Evolutionary conservation across 306 rosid genomes (phyloP).

Genomic region (Heteromeles arbutifolia): DNA sequence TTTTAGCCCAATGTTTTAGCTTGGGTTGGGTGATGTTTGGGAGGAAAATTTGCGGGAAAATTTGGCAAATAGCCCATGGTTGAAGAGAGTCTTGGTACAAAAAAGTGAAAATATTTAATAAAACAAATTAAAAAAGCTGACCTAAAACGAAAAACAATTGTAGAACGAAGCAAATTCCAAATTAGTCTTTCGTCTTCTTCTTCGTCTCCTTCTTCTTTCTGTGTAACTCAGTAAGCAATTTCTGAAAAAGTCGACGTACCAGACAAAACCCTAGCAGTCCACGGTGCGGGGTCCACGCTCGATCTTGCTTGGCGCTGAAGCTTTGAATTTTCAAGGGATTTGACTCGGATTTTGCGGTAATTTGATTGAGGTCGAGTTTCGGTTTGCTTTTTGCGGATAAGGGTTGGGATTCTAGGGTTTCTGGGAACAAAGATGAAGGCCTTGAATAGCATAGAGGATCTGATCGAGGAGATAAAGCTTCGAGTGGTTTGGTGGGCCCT

Average conservation of each 20-base stretch:
- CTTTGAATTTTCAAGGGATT: background rate
- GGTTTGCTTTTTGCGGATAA: background rate
- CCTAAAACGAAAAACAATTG: background rate
- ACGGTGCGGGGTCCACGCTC: background rate
- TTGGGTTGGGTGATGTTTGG: too few relatives aligned
- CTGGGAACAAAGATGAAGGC: slow-evolving; percentile 40
- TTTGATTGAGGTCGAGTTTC: background rate
- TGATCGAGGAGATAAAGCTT: slow-evolving; percentile 72
- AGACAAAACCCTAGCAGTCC: background rate
- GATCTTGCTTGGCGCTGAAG: slow-evolving; percentile 8
- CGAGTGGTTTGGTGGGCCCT: slow-evolving; percentile 92
- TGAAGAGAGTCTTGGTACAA: too few relatives aligned
- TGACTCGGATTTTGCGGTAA: background rate
- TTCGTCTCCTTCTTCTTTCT: background rate
- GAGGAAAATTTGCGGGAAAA: too few relatives aligned
- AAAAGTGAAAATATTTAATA: background rate
- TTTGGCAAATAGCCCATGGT: too few relatives aligned
- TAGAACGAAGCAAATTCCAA: background rate
- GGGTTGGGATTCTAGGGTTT: slow-evolving; percentile 6
- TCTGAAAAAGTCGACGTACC: background rate
- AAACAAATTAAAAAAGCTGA: background rate
- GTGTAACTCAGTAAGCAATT: background rate
- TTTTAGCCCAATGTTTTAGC: too few relatives aligned
- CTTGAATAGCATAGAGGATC: slow-evolving; percentile 61
- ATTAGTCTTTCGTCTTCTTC: background rate